These are phyloP conservation scores for Globisporangium spiculum DNA, from an alignment of 352 stramenopile species.

Conservation along the genomic window DNA sequence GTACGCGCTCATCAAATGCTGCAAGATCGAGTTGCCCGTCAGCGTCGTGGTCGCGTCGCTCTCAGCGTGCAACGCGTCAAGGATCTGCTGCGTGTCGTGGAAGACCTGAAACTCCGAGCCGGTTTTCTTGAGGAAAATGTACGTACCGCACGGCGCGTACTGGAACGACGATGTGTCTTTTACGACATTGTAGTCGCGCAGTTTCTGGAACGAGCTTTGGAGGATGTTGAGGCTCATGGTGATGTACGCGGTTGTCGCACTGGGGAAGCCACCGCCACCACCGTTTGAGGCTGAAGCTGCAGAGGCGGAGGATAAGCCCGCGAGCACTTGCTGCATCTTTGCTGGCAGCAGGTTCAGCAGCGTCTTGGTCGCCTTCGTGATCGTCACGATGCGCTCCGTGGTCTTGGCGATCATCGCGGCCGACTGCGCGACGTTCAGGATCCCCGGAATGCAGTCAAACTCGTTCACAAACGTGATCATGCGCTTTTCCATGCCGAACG, in stretches of 20 bases:
- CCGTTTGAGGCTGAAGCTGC: not conserved
- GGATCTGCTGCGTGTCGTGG: slow-evolving; percentile 38
- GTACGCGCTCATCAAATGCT: slow-evolving; percentile 86
- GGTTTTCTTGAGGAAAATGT: slow-evolving; percentile 73
- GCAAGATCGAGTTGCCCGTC: slow-evolving; percentile 71
- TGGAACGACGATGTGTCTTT: slow-evolving; percentile 67
- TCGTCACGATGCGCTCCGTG: slow-evolving; percentile 71
- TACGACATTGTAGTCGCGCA: slow-evolving; percentile 72
- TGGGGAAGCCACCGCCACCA: slow-evolving; percentile 14
- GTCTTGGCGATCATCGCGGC: slow-evolving; percentile 76
- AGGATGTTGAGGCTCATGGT: slow-evolving; percentile 78
- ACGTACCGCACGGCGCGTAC: slow-evolving; percentile 74
- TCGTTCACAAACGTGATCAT: slow-evolving; percentile 84
- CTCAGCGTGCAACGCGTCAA: slow-evolving; percentile 38
- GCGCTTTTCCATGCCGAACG: slow-evolving; percentile 45
- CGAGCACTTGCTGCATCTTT: slow-evolving; percentile 69
- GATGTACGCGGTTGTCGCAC: slow-evolving; percentile 66
- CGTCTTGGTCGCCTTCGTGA: slow-evolving; percentile 76
- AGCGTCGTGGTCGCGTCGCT: slow-evolving; percentile 52
- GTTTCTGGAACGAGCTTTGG: slow-evolving; percentile 79
- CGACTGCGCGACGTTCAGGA: slow-evolving; percentile 80
- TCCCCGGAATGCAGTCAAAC: slow-evolving; percentile 82
- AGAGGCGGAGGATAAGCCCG: slow-evolving; percentile 25
- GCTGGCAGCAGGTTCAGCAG: slow-evolving; percentile 69
- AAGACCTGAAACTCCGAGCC: slow-evolving; percentile 49